Conservation (phyloP, 345 rosid species). For the Arabis hirsuta region DNA sequence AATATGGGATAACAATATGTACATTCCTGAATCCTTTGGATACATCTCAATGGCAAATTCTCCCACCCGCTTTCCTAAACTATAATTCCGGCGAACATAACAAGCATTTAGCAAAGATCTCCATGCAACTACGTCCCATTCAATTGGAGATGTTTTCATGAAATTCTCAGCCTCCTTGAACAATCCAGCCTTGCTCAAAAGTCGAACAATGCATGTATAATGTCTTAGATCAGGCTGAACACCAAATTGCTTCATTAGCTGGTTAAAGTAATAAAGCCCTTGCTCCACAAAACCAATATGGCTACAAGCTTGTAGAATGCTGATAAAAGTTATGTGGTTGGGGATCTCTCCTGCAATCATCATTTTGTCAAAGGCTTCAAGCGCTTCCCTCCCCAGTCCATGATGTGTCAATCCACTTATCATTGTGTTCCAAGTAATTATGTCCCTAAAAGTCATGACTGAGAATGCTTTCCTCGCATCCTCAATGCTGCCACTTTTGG, state of each 20-base stretch:
- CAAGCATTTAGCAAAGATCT: constrained; percentile 75
- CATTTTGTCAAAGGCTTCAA: constrained; percentile 62
- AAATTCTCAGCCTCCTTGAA: constrained; percentile 63
- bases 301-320: constrained; percentile 80
- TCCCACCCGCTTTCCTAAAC: constrained; percentile 64
- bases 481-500: constrained; percentile 61
- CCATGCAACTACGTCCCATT: constrained; percentile 87
- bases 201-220: constrained; percentile 76
- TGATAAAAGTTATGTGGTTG: constrained; percentile 72
- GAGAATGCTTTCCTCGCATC: constrained; percentile 59
- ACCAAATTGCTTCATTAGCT: constrained; percentile 58
- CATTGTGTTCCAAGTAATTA: constrained; percentile 71
- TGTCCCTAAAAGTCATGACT: constrained; percentile 47
- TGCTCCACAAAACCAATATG: constrained; percentile 63
- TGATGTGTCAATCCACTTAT: constrained; percentile 82
- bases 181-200: constrained; percentile 72
- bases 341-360: constrained; percentile 57
- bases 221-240: constrained; percentile 75
- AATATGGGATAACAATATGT: constrained; percentile 46
- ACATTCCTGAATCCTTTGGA: constrained; percentile 73
- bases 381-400: constrained; percentile 71
- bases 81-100: constrained; percentile 61
- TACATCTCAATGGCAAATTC: constrained; percentile 44
- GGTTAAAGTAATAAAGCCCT: constrained; percentile 63
- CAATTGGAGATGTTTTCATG: constrained; percentile 66